Percentiles rank a stretch among this genome's conserved stretches.
Conservation (phyloP, 164 flowering plant genomes). For the grape (Vitis vinifera) region DNA sequence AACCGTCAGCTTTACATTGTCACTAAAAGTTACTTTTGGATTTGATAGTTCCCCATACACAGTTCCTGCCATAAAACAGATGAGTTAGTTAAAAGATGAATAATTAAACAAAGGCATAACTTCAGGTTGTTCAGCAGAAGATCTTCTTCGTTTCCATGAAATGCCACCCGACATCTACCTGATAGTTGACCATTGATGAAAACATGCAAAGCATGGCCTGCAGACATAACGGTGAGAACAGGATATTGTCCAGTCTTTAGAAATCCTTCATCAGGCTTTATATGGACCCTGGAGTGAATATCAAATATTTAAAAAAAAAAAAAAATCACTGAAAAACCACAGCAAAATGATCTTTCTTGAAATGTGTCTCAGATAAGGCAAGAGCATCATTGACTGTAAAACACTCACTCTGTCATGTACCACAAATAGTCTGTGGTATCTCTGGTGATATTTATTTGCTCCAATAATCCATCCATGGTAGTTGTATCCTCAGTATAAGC, state of each 20-base stretch:
- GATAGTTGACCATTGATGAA: slow-evolving; percentile 73
- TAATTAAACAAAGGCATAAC: too few species aligned
- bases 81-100: neutral
- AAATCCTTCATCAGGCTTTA: slow-evolving; percentile 59
- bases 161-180: slow-evolving; percentile 40
- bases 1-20: slow-evolving; percentile 50
- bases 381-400: neutral
- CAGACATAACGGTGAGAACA: slow-evolving; percentile 68
- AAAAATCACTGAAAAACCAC: neutral
- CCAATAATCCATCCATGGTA: slow-evolving; percentile 49
- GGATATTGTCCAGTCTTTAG: slow-evolving; percentile 61
- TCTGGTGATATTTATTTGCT: slow-evolving; percentile 74
- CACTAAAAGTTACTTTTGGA: slow-evolving; percentile 63
- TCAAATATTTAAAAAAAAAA: neutral
- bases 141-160: neutral
- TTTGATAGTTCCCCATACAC: slow-evolving; percentile 61
- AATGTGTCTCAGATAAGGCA: neutral
- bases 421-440: slow-evolving; percentile 84
- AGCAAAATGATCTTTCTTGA: neutral
- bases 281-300: slow-evolving; percentile 45
- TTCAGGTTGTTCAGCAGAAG: neutral
- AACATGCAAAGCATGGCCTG: slow-evolving; percentile 86
- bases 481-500: slow-evolving; percentile 39
- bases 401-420: slow-evolving; percentile 87
- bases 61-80: slow-evolving; percentile 45